A percentile compares a stretch with the other conserved stretches of the same genome.
phyloP scores from a whole-genome alignment of 495 filamentous ascomycete genomes.

The Penicillium turbatum region DNA sequence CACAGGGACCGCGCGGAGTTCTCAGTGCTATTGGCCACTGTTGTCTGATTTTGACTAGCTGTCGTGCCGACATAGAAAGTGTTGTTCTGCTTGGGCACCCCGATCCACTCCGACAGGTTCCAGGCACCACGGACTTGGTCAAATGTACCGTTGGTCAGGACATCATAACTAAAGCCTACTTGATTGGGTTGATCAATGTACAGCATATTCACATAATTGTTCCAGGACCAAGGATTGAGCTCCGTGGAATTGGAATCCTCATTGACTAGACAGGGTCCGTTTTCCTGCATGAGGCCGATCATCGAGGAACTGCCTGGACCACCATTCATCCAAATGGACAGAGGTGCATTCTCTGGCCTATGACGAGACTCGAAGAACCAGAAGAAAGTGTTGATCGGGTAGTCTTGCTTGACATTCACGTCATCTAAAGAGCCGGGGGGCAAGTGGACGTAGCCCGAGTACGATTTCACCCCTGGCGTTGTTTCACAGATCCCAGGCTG shows the following conservation, averaged over 20 bases:
- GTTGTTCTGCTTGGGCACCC: constrained; percentile 52
- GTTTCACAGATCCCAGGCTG: constrained; percentile 52
- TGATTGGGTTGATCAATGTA: constrained; percentile 64
- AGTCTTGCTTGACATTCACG: constrained; percentile 30
- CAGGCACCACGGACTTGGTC: constrained; percentile 35
- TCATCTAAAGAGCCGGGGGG: constrained; percentile 35
- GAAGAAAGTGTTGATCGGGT: constrained; percentile 43
- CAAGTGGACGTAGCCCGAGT: constrained; percentile 41
- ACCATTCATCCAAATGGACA: constrained; percentile 53
- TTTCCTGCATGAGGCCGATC: constrained; percentile 61
- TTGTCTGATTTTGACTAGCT: constrained; percentile 40
- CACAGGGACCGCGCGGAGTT: constrained; percentile 53
- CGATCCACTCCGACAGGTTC: constrained; percentile 31
- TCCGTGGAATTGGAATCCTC: constrained; percentile 48
- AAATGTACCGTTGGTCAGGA: constrained; percentile 40
- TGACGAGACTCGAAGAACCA: constrained; percentile 47
- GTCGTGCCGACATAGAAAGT: constrained; percentile 61
- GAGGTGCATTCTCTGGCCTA: constrained; percentile 45
- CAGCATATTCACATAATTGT: constrained; percentile 59
- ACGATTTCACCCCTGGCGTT: constrained; percentile 44
- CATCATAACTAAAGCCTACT: constrained; percentile 58
- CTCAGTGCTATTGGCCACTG: constrained; percentile 48
- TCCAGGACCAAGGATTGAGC: constrained; percentile 55
- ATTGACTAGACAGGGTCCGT: constrained; percentile 58
- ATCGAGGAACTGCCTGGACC: constrained; percentile 57